Conservation (phyloP, 202 grass and related monocot species). For the Musa balbisiana region DNA sequence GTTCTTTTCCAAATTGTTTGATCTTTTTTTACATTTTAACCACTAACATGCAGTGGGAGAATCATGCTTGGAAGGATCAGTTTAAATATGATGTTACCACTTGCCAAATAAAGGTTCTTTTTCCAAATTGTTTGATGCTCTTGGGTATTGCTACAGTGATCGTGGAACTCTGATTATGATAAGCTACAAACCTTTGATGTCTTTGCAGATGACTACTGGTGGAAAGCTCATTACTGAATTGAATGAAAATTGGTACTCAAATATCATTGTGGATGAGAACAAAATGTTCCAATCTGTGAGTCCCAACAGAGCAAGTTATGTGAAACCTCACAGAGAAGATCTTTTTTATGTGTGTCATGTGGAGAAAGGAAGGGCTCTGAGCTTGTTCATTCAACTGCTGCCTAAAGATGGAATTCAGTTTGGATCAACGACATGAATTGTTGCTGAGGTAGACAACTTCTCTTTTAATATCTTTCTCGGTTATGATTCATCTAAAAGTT, state of each 20-base stretch:
- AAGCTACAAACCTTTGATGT: slow-evolving; percentile 14
- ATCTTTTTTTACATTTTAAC: slow-evolving; percentile 12
- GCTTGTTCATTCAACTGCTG: slow-evolving; percentile 31
- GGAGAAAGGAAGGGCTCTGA: slow-evolving; percentile 50
- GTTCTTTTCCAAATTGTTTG: slow-evolving; percentile 16
- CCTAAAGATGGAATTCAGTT: slow-evolving; percentile 45
- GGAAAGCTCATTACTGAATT: slow-evolving; percentile 47
- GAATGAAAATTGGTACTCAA: slow-evolving; percentile 54
- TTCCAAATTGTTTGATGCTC: background rate
- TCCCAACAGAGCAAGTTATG: slow-evolving; percentile 25
- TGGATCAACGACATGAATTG: slow-evolving; percentile 29
- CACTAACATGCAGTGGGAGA: slow-evolving; percentile 50
- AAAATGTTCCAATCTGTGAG: slow-evolving; percentile 16
- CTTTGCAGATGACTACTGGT: slow-evolving; percentile 43
- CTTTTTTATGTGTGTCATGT: slow-evolving; percentile 50
- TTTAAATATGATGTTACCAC: slow-evolving; percentile 54
- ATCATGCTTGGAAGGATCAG: slow-evolving; percentile 31
- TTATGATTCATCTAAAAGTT: slow-evolving; percentile 20
- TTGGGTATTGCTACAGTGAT: background rate
- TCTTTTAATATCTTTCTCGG: slow-evolving; percentile 47
- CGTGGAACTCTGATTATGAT: too few species aligned
- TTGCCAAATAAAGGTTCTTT: slow-evolving; percentile 52
- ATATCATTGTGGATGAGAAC: slow-evolving; percentile 28
- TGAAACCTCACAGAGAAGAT: slow-evolving; percentile 27
- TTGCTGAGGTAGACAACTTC: slow-evolving; percentile 45